A percentile compares a stretch with the other conserved stretches of the same genome.
These are phyloP conservation scores for Tothia fuscella DNA, from an alignment of 2,329 filamentous ascomycete species.

Conservation along the genomic window DNA sequence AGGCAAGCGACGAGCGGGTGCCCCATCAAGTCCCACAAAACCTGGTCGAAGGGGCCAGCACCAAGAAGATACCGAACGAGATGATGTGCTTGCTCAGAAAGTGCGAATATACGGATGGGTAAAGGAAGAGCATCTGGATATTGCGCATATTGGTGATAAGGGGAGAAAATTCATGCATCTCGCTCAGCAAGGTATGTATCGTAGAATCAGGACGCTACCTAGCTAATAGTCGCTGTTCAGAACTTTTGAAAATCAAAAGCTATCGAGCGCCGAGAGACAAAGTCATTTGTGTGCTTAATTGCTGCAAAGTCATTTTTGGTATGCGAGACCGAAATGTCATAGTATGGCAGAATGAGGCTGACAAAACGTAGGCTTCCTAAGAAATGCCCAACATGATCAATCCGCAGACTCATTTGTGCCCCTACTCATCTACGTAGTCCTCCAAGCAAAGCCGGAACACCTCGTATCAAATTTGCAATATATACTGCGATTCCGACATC, in stretches of 20 bases:
- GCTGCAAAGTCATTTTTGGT: conserved; percentile 99
- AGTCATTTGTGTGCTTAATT: conserved; percentile 95
- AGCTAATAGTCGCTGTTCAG: conserved; percentile 31
- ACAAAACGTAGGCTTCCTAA: conserved; percentile 54
- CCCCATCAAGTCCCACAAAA: conserved; percentile 37
- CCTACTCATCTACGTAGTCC: conserved; percentile 85
- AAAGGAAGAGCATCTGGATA: conserved; percentile 83
- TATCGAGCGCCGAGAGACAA: conserved; percentile 97
- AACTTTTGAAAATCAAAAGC: conserved; percentile 89
- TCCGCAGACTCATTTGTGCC: conserved; percentile 95
- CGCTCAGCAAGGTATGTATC: conserved; percentile 63
- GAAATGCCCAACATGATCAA: conserved; percentile 84
- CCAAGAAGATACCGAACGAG: conserved; percentile 93
- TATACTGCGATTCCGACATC: conserved; percentile 90
- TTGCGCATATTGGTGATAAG: conserved; percentile 70
- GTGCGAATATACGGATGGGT: conserved; percentile 97
- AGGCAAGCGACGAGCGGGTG: conserved; percentile 49
- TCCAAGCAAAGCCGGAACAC: conserved; percentile 90
- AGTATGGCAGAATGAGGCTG: neutral
- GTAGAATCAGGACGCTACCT: neutral
- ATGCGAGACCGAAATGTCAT: conserved; percentile 15
- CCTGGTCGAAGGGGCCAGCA: conserved; percentile 89
- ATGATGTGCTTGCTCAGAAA: conserved; percentile 92
- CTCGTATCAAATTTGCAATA: conserved; percentile 97
- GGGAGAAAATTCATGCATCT: conserved; percentile 78